Base-by-base conservation (phyloP, 1,139 yeast species). In the Protomyces arabidopsidicola region DNA sequence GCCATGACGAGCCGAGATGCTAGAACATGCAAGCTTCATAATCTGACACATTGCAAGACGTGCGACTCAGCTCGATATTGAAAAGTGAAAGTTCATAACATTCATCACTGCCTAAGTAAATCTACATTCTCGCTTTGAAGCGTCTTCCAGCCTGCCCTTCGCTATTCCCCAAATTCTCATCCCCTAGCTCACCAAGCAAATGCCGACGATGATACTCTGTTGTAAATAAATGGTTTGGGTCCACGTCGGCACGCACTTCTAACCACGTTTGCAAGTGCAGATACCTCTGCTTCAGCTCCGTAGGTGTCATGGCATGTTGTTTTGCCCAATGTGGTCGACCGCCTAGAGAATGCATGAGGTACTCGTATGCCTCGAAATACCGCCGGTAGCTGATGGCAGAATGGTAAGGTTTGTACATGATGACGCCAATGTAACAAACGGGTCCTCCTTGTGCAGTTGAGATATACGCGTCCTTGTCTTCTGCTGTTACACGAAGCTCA, bases 321-420 rank as follows among this genome's bases (percentile, higher is more conserved):
- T 93, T 93, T n/a, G 98, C 98, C 98, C 98, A 93, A 74, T 93
- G 98, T 1, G 98, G 98, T 73, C 86, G 88, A 57, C 98, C 98
- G 50, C 88, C 91, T 24, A 87, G 91, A 42, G 82, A 84, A 63
- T 81, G 80, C 80, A 91, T 79, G 1, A 89, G 82, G 65, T 82
- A 81, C 75, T 93, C 98, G 74, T 93, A 93, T n/a, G 80, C 79
- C 61, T 82, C 82, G 75, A 82, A 93, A 97, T 98, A 93, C 68
- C 84, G 80, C 65, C 84, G 85, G 57, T 90, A 85, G 53, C 88
- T 85, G 4, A 90, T 86, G 71, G 86, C 82, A 63, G 83, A 81
- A 50, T 84, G 82, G 75, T 91, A 93, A 8, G 98, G 98, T 74
- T 98, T 82, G 75, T 91, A 93, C 85, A 93, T 88, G 2, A 98